Evolutionary conservation across 1,284 basidiomycete species (phyloP).

Genomic region (Ustilago shanxiensis): DNA sequence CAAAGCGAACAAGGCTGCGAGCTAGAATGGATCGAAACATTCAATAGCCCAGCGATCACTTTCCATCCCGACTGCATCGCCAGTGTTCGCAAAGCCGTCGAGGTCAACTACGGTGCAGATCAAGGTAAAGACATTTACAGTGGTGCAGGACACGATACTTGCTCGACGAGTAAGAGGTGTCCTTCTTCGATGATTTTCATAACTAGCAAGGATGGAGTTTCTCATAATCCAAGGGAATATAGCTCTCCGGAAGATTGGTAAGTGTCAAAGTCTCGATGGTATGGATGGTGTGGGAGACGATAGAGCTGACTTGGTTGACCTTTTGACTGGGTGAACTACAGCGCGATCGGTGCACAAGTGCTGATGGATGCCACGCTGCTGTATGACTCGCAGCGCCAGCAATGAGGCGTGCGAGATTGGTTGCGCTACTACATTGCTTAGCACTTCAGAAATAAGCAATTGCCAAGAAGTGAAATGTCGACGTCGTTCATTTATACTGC

Average conservation of each 20-base stretch:
- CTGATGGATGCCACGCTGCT: constrained; percentile 47
- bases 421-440: no score
- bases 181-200: constrained; percentile 52
- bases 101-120: constrained; percentile 32
- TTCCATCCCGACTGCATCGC: constrained; percentile 45
- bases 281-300: background rate
- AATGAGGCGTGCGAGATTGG: background rate
- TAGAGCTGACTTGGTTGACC: background rate
- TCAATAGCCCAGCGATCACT: constrained; percentile 42
- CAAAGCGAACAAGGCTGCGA: constrained; percentile 43
- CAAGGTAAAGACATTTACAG: constrained; percentile 38
- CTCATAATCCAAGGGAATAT: constrained; percentile 46
- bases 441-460: no score
- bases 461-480: no score
- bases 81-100: constrained; percentile 36
- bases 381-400: constrained; percentile 36
- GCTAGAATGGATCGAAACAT: constrained; percentile 41
- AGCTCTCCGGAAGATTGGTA: constrained; percentile 46
- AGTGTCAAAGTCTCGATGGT: constrained; percentile 9
- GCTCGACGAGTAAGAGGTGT: constrained; percentile 45
- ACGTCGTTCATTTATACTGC: no score
- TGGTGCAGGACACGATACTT: constrained; percentile 54
- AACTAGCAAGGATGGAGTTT: constrained; percentile 47
- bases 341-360: constrained; percentile 50
- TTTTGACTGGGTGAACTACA: constrained; percentile 6